Conservation (phyloP, 495 filamentous ascomycete species). For the Bathelium albidoporum region DNA sequence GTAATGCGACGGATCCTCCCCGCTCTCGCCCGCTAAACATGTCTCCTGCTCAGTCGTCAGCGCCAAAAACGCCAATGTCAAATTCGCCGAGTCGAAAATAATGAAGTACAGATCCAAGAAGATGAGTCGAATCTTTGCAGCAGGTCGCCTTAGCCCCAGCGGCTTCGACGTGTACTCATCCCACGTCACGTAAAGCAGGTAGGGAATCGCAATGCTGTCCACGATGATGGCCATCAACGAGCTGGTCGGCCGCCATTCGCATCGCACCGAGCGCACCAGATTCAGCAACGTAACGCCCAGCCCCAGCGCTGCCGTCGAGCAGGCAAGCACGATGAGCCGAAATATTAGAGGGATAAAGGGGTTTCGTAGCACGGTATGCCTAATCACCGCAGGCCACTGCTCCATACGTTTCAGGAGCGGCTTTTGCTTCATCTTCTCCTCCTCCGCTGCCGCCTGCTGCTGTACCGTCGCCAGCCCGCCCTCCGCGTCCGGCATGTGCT, state of each 20-base stretch:
- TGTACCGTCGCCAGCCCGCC: too few species aligned
- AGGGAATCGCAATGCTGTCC: constrained; percentile 78
- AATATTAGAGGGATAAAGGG: constrained; percentile 79
- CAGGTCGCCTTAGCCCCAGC: constrained; percentile 69
- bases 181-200: constrained; percentile 85
- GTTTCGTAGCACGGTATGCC: constrained; percentile 46
- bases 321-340: constrained; percentile 70
- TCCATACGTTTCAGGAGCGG: constrained; percentile 4
- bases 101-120: constrained; percentile 93
- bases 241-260: constrained; percentile 58
- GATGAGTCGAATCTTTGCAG: constrained; percentile 75
- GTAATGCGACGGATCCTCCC: constrained; percentile 11
- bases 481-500: constrained; percentile 46
- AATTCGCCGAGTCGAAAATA: constrained; percentile 86
- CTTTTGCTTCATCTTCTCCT: constrained; percentile 33
- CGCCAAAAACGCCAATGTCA: constrained; percentile 79
- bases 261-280: constrained; percentile 18
- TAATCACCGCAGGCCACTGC: constrained; percentile 10
- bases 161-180: constrained; percentile 95
- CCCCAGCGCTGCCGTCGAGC: constrained; percentile 72
- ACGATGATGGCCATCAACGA: constrained; percentile 77
- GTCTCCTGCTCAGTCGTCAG: constrained; percentile 60
- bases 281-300: constrained; percentile 62
- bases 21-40: constrained; percentile 39
- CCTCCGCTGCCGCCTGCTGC: constrained; percentile 11